A percentile compares a stretch with the other conserved stretches of the same genome.
phyloP scores from a whole-genome alignment of 495 filamentous ascomycete species.

The Durotheca rogersii region DNA sequence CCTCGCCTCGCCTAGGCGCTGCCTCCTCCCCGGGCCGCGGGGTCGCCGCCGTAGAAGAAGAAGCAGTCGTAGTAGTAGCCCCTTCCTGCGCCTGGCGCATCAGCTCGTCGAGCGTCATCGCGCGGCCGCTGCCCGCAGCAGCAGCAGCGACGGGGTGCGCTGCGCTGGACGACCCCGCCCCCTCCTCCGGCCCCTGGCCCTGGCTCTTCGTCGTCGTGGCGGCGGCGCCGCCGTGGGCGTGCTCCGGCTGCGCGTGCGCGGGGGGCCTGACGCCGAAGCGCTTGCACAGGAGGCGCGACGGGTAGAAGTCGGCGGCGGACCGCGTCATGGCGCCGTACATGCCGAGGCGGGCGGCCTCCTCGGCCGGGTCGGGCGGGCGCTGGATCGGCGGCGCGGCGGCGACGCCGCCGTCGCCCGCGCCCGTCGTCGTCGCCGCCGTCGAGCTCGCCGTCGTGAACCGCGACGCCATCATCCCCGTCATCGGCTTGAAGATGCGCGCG shows the following conservation, averaged over 20 bases:
- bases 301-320: slow-evolving; percentile 69
- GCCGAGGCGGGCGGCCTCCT: slow-evolving; percentile 82
- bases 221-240: no score
- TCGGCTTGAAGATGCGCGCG: slow-evolving; percentile 88
- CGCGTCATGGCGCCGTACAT: slow-evolving; percentile 93
- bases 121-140: slow-evolving; percentile 35
- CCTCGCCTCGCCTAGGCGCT: slow-evolving; percentile 9
- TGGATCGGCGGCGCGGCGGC: slow-evolving; percentile 64
- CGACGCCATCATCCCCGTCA: slow-evolving; percentile 87
- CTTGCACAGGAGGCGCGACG: slow-evolving; percentile 85
- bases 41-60: no score
- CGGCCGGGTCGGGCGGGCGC: slow-evolving; percentile 75
- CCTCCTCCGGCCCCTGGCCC: slow-evolving; percentile 23
- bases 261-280: slow-evolving; percentile 84
- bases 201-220: no score
- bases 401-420: slow-evolving; percentile 83
- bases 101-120: slow-evolving; percentile 55
- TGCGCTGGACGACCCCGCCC: slow-evolving; percentile 30
- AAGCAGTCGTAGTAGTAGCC: neutral
- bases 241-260: slow-evolving; percentile 64
- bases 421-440: slow-evolving; percentile 86
- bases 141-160: slow-evolving; percentile 33
- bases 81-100: slow-evolving; percentile 45
- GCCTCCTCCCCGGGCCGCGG: no score
- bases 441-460: slow-evolving; percentile 89